A percentile compares a stretch with the other conserved stretches of the same genome.
These are phyloP conservation scores for Clonostachys byssicola DNA, from an alignment of 2,329 filamentous ascomycete genomes.

Conservation along the genomic window DNA sequence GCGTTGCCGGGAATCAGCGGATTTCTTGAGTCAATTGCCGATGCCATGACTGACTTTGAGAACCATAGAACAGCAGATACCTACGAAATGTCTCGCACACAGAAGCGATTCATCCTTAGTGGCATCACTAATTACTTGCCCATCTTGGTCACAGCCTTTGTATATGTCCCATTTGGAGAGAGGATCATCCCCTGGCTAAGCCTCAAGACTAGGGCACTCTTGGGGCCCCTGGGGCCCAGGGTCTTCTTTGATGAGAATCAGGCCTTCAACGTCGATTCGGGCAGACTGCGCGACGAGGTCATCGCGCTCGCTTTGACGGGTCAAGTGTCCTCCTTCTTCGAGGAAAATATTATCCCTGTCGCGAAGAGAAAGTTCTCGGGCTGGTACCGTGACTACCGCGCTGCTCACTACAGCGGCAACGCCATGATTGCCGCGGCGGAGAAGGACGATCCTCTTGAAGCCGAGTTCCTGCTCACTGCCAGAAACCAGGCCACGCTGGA, in stretches of 20 bases:
- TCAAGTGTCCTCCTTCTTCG: conserved; percentile 66
- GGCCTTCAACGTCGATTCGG: conserved; percentile 59
- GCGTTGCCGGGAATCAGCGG: conserved; percentile 62
- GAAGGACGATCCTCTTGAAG: conserved; percentile 57
- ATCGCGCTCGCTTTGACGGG: conserved; percentile 73
- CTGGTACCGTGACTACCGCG: conserved; percentile 35
- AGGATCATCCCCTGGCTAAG: conserved; percentile 61
- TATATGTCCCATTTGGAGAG: conserved; percentile 73
- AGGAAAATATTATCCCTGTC: conserved; percentile 68
- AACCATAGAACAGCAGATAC: conserved; percentile 70
- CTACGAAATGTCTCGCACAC: conserved; percentile 65
- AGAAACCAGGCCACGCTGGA: conserved; percentile 65
- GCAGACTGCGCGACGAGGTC: conserved; percentile 65
- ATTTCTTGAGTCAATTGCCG: conserved; percentile 59
- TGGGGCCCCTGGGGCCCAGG: neutral
- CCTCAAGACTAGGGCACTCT: neutral
- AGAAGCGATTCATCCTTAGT: conserved; percentile 74
- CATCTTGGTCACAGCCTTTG: conserved; percentile 71
- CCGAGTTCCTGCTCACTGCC: conserved; percentile 57
- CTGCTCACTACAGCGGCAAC: conserved; percentile 25
- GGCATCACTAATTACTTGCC: conserved; percentile 79
- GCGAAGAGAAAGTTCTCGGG: conserved; percentile 54
- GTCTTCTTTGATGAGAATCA: neutral
- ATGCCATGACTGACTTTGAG: conserved; percentile 62
- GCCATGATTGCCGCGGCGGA: conserved; percentile 40